Conservation (phyloP, 2,329 filamentous ascomycete species). For the Pseudocercospora vitis region DNA sequence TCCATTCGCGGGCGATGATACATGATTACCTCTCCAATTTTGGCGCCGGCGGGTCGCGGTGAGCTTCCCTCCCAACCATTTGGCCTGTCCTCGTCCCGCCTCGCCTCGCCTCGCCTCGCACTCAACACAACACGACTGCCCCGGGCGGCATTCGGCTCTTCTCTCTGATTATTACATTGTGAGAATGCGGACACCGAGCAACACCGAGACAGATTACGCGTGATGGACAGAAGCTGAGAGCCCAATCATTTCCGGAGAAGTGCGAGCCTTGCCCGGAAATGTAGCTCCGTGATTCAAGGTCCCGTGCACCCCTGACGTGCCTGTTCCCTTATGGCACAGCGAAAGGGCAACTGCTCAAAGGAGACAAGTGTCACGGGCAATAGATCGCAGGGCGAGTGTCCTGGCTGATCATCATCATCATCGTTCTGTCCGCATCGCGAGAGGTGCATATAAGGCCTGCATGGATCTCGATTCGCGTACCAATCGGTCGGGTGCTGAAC, state of each 20-base stretch:
- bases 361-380: not conserved
- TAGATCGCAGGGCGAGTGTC: not conserved
- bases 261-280: slow-evolving; percentile 7
- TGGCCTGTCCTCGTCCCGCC: not conserved
- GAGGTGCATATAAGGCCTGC: slow-evolving; percentile 18
- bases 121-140: not conserved
- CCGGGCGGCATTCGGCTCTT: slow-evolving; percentile 1
- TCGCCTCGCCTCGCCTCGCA: slow-evolving; percentile 1
- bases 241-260: slow-evolving; percentile 2
- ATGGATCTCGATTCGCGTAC: slow-evolving; percentile 3
- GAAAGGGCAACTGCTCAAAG: slow-evolving; percentile 4
- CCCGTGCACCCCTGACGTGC: too few relatives aligned
- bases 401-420: not conserved
- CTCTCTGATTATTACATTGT: slow-evolving; percentile 3
- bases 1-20: too few relatives aligned
- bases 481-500: slow-evolving; percentile 5
- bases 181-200: slow-evolving; percentile 7
- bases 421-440: not conserved
- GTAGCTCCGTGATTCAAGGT: not conserved
- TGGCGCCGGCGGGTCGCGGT: not conserved
- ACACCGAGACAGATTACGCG: not conserved
- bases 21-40: too few relatives aligned
- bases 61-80: not conserved
- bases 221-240: slow-evolving; percentile 1
- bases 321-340: not conserved